These are phyloP conservation scores for Paracorniculantispora psalliotae DNA, from an alignment of 2,329 filamentous ascomycete genomes.

Conservation along the genomic window DNA sequence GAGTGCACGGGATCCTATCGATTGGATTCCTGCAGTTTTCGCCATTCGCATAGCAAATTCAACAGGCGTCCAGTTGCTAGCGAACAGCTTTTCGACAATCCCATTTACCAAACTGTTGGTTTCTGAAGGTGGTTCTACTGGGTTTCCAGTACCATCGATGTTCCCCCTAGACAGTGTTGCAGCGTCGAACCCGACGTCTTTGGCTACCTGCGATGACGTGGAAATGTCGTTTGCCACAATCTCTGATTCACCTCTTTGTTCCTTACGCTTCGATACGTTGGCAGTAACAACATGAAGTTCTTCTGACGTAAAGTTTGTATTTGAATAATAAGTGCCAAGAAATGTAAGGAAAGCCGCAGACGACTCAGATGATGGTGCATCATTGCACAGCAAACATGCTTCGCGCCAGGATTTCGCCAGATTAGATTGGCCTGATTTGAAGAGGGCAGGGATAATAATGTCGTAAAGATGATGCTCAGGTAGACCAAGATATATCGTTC, in stretches of 20 bases:
- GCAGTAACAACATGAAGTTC: constrained; percentile 26
- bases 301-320: constrained; percentile 29
- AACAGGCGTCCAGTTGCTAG: constrained; percentile 63
- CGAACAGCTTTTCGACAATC: constrained; percentile 58
- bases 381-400: constrained; percentile 34
- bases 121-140: background rate
- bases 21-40: constrained; percentile 62
- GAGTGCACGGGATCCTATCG: constrained; percentile 70
- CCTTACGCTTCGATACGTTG: background rate
- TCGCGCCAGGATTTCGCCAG: constrained; percentile 46
- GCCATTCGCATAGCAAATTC: constrained; percentile 68
- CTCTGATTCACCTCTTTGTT: background rate
- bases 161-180: background rate
- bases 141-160: background rate
- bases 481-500: constrained; percentile 41
- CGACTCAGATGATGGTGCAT: constrained; percentile 36
- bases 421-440: constrained; percentile 38
- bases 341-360: constrained; percentile 46
- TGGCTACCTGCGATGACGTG: background rate
- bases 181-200: background rate
- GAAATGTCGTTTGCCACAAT: too few species aligned
- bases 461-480: constrained; percentile 44
- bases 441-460: constrained; percentile 46
- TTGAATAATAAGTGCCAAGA: constrained; percentile 41
- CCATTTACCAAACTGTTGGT: constrained; percentile 11